These are phyloP conservation scores for Vitis labrusca DNA, from an alignment of 164 flowering plant species.

Conservation along the genomic window DNA sequence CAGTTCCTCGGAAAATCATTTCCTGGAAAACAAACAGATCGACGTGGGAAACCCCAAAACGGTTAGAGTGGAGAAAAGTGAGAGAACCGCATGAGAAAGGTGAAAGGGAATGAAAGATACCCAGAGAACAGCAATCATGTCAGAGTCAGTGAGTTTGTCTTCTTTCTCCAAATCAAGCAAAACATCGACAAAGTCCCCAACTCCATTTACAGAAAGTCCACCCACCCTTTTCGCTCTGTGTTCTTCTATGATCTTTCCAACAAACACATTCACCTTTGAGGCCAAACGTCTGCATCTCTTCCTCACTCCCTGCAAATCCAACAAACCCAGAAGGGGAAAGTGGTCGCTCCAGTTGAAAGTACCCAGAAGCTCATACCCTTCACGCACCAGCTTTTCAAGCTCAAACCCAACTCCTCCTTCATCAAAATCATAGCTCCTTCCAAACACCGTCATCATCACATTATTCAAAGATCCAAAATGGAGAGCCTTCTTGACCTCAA, in stretches of 20 bases:
- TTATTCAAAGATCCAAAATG: constrained; percentile 43
- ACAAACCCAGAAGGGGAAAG: constrained; percentile 34
- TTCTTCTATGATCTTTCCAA: constrained; percentile 44
- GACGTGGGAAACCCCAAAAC: too few species aligned
- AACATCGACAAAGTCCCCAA: constrained; percentile 54
- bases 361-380: constrained; percentile 57
- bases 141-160: constrained; percentile 52
- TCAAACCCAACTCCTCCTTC: constrained; percentile 20
- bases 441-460: constrained; percentile 52
- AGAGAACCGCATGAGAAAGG: neutral
- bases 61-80: neutral
- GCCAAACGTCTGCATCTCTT: constrained; percentile 25
- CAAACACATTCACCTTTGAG: constrained; percentile 33
- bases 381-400: constrained; percentile 41
- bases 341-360: constrained; percentile 47
- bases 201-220: constrained; percentile 11
- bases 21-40: constrained; percentile 32
- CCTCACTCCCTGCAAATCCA: constrained; percentile 43
- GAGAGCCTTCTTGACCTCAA: constrained; percentile 30
- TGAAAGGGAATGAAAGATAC: constrained; percentile 18
- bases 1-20: constrained; percentile 63
- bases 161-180: constrained; percentile 53
- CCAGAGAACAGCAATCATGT: constrained; percentile 69
- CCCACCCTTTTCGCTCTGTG: constrained; percentile 15
- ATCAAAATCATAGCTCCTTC: constrained; percentile 30